Percentiles rank a stretch among this genome's conserved stretches.
Conservation (phyloP, 495 filamentous ascomycete species). For the Penicillium canariense region DNA sequence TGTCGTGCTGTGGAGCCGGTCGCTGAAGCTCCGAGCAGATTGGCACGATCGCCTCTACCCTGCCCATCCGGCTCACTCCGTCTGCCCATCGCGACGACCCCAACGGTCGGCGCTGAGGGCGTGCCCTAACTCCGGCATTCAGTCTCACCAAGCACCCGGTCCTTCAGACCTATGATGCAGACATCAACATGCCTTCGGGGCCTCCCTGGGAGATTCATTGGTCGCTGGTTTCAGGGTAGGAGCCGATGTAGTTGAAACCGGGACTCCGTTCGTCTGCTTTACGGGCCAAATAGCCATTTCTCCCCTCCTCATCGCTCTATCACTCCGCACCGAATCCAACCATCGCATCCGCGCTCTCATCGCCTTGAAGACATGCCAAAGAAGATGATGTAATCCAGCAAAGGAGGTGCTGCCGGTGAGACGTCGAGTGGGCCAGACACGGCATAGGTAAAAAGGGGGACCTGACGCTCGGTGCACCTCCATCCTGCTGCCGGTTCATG, state of each 20-base stretch:
- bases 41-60: slow-evolving; percentile 14
- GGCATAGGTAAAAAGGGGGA: slow-evolving; percentile 21
- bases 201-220: not conserved
- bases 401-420: slow-evolving; percentile 18
- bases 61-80: slow-evolving; percentile 29
- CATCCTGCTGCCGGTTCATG: slow-evolving; percentile 11
- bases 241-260: not conserved
- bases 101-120: slow-evolving; percentile 13
- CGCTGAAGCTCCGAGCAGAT: slow-evolving; percentile 20
- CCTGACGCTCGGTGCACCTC: slow-evolving; percentile 1
- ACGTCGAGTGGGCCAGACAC: slow-evolving; percentile 24
- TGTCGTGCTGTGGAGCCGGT: slow-evolving; percentile 8
- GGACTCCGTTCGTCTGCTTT: not conserved
- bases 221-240: not conserved
- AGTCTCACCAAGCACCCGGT: not conserved
- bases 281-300: not conserved
- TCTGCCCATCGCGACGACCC: slow-evolving; percentile 7
- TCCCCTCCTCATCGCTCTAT: not conserved
- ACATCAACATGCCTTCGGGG: not conserved
- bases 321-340: slow-evolving; percentile 1
- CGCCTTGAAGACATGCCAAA: not conserved
- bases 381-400: slow-evolving; percentile 13
- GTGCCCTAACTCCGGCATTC: not conserved
- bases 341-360: not conserved
- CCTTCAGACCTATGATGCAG: not conserved